Percentiles rank a stretch among this genome's conserved stretches.
Evolutionary conservation across 352 stramenopile species (phyloP).

Genomic region (Phytophthora palmivora): DNA sequence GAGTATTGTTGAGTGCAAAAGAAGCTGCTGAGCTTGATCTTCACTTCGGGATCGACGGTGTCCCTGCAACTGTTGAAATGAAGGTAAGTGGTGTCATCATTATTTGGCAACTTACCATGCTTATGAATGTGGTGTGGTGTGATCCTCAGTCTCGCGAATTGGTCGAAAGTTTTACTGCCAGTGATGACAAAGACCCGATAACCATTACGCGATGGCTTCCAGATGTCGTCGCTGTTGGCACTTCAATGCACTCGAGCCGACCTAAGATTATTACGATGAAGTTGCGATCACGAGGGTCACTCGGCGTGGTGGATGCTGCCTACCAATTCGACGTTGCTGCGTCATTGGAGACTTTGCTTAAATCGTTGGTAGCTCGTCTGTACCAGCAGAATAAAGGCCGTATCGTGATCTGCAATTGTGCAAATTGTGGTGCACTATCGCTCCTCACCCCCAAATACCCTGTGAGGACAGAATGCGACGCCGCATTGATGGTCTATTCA

Average conservation of each 20-base stretch:
- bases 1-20: constrained; percentile 67
- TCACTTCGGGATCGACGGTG: constrained; percentile 68
- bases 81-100: constrained; percentile 48
- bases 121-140: neutral
- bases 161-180: constrained; percentile 48
- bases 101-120: neutral
- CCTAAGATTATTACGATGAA: constrained; percentile 68
- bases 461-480: constrained; percentile 19
- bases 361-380: constrained; percentile 49
- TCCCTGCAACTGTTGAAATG: constrained; percentile 62
- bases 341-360: constrained; percentile 51
- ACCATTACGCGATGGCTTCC: constrained; percentile 53
- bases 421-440: constrained; percentile 65
- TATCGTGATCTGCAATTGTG: constrained; percentile 59
- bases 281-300: constrained; percentile 36
- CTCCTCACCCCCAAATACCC: constrained; percentile 58
- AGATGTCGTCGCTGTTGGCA: constrained; percentile 62
- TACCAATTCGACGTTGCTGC: constrained; percentile 62
- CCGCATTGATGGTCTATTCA: constrained; percentile 53
- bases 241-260: constrained; percentile 56
- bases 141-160: constrained; percentile 53
- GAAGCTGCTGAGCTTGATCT: constrained; percentile 68
- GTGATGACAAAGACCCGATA: constrained; percentile 44
- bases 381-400: constrained; percentile 50
- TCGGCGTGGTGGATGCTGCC: constrained; percentile 44